Evolutionary conservation across 352 stramenopile genomes (phyloP), one percentile per base, ranked within the genome.

Genomic region (Phytophthora chlamydospora): DNA sequence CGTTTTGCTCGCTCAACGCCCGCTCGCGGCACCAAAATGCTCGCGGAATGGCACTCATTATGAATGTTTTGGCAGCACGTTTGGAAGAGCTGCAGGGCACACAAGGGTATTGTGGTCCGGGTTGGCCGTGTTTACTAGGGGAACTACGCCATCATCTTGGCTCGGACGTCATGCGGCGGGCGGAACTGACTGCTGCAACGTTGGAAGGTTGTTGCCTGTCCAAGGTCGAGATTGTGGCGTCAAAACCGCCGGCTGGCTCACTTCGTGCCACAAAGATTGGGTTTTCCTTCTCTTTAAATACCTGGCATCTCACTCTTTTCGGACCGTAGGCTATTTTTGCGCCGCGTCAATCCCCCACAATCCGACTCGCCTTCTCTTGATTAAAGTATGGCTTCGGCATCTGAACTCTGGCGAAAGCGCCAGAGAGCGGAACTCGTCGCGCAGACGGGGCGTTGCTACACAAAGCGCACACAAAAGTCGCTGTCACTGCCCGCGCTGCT

Each of bases 71-170:
- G 41, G 41, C 46, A 51, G 55, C 58, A 59, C 19, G 19, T 51
- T 54, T 14, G 27, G 51, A 68, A 61, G 52, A 64, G 57, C 56
- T 62, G 62, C 66, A 47, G 42, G 11, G 62, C 45, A 65, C 39
- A 17, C 11, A 39, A 41, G 27, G 13, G 19, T 43, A 58, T 63
- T 68, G 52, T 43, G 50, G 16, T n/a, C 8, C 5, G 19, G 13
- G 46, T 55, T 41, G 21, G 21, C 31, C 12, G 6, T 3, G 1
- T 40, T 56, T 24, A 24, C 21, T 24, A 24, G 21, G 27, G 29
- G 36, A 19, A 2, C 10, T 4, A 35, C 10, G 29, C 36, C 52
- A 41, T 41, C 44, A 49, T 59, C 48, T 32, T 59, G 47, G 42
- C 38, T 3, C 38, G 35, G 19, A 21, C 45, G 60, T 68, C 53